Percentiles rank a stretch among this genome's conserved stretches.
These are phyloP conservation scores for Cladorrhinum samala DNA, from an alignment of 495 filamentous ascomycete genomes.

Conservation along the genomic window DNA sequence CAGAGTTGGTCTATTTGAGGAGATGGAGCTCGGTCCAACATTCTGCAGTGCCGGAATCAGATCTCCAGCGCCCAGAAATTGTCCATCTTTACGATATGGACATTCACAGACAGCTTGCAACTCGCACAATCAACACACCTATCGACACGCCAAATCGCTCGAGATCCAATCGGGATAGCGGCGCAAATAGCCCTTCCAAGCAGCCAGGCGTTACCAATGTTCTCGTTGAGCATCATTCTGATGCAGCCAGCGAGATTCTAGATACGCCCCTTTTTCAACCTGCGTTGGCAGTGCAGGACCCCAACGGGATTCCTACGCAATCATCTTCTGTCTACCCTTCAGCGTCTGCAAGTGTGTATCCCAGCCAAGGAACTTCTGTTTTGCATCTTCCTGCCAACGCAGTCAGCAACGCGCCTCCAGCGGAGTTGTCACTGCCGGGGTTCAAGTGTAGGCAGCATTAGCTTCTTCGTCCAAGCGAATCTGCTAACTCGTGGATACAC, in stretches of 20 bases:
- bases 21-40: slow-evolving; percentile 20
- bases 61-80: slow-evolving; percentile 19
- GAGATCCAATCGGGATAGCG: slow-evolving; percentile 2
- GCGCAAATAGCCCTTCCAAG: neutral
- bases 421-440: neutral
- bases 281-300: neutral
- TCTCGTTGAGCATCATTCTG: neutral
- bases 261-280: neutral
- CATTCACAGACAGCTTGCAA: slow-evolving; percentile 19
- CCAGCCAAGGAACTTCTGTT: slow-evolving; percentile 10
- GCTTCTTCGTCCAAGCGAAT: too few relatives aligned
- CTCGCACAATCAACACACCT: slow-evolving; percentile 17
- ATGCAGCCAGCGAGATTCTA: neutral
- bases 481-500: neutral
- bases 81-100: slow-evolving; percentile 26
- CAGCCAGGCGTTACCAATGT: neutral
- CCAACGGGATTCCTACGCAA: slow-evolving; percentile 1
- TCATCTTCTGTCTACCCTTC: slow-evolving; percentile 26
- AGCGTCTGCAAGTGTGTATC: slow-evolving; percentile 7
- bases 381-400: slow-evolving; percentile 4
- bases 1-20: slow-evolving; percentile 22
- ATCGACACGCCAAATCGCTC: slow-evolving; percentile 12
- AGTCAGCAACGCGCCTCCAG: neutral
- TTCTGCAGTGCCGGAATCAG: slow-evolving; percentile 8
- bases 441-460: slow-evolving; percentile 12